Base-by-base conservation (phyloP, 106 monocot species). In the Apostasia ramifera region DNA sequence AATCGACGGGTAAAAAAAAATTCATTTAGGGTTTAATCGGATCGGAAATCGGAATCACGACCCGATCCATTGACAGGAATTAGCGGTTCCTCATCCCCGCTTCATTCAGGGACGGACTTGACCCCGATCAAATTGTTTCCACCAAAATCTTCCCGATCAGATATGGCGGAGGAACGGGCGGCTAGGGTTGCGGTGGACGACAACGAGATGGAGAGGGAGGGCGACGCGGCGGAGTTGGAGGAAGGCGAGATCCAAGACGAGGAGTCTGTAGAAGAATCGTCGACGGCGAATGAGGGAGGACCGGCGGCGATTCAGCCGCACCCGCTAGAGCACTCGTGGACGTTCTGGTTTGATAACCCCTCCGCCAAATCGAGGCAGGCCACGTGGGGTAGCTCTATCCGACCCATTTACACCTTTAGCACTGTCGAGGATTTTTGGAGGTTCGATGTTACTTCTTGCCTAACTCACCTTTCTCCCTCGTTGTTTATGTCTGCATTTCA, bases 361-460 rank as follows among this genome's bases (percentile, higher is more conserved):
- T 76, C 88, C 1, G 71, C 53, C 10, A 91, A 88, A 49, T 70
- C 77, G 14, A 85, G 70, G 81, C 83, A 82, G 71, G 61, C 66
- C n/a, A 59, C 88, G 0, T 95, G 94, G 94, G 94, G 94, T 1
- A 91, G 80, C 76, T 80, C 88, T 63, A 85, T 86, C 61, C 71
- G 81, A 44, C 79, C 81, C 73, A 70, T 95, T 68, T 73, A 86
- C 78, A 95, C 94, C 52, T 91, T 95, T 69, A 47, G 80, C 69
- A 84, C 91, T 5, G 85, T 88, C 60, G 88, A 95, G 66, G 94
- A 91, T 53, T 91, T 91, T 80, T 95, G 94, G 94, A 66, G 94
- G 94, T 95, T 63, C 12, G 15, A n/a, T 63, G n/a, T n/a, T n/a
- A 46, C 63, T 47, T 63, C 58, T 58, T 58, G 58, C 26, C 26